A percentile compares a stretch with the other conserved stretches of the same genome.
These are phyloP conservation scores for Ganoderma multipileum DNA, from an alignment of 1,284 basidiomycete species.

Conservation along the genomic window DNA sequence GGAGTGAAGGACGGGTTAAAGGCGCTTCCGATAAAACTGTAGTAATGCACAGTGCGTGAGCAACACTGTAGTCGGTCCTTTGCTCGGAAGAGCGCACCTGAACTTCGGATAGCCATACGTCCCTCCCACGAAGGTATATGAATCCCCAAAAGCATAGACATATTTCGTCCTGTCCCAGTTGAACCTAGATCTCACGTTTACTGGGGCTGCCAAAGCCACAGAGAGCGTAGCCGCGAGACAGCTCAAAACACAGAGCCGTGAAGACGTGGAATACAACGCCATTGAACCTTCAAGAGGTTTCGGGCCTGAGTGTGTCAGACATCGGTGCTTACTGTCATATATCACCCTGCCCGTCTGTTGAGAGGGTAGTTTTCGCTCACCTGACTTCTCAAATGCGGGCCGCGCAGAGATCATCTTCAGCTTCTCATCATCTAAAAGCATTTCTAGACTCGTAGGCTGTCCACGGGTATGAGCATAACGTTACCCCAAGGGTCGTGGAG, in stretches of 20 bases:
- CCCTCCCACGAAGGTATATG: constrained; percentile 62
- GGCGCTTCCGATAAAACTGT: constrained; percentile 59
- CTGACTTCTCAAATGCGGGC: neutral
- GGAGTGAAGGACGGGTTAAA: constrained; percentile 51
- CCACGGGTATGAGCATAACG: neutral
- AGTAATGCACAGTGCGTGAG: neutral
- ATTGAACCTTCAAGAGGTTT: neutral
- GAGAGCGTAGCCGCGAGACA: neutral
- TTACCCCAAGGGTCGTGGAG: neutral
- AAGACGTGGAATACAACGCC: neutral
- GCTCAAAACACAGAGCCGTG: neutral
- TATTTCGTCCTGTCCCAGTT: constrained; percentile 50
- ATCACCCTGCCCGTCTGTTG: neutral
- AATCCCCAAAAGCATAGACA: constrained; percentile 61
- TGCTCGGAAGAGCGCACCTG: constrained; percentile 42
- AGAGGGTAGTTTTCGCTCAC: neutral
- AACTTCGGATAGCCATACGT: constrained; percentile 54
- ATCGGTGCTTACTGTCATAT: neutral
- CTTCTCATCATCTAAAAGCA: neutral
- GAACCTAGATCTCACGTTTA: constrained; percentile 32
- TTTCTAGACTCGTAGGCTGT: neutral
- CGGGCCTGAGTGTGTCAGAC: neutral
- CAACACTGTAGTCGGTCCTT: neutral
- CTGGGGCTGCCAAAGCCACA: neutral
- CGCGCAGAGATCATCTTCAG: neutral